Evolutionary conservation across 345 rosid genomes (phyloP), one percentile per base, ranked within the genome.

Genomic region (Erysimum cheiranthoides): DNA sequence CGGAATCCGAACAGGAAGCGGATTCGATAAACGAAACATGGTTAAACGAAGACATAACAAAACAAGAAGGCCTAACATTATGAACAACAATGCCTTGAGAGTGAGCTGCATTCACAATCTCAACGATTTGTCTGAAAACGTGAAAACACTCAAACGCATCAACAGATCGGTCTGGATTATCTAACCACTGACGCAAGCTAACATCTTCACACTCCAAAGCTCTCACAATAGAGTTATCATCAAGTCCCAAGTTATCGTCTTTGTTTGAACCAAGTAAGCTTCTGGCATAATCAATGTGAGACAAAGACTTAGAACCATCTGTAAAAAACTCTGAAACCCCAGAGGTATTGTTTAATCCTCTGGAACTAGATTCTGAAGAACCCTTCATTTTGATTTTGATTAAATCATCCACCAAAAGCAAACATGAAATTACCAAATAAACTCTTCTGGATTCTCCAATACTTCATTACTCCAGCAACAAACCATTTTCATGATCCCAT

Each of bases 171-270:
- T 88, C 86, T 0, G 92, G 90, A 74, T 85, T 88, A 78, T 91
- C 97, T 85, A 93, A 73, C 98, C 98, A 93, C 34, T 90, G 93
- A 78, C 98, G 88, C 85, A 93, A 83, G 82, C 98, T 94, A 69
- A 92, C 82, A 81, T 88, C 93, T 31, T 82, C 90, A 87, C 91
- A 84, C 71, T 85, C 91, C 45, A 85, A 50, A 30, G 83, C 73
- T 68, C 76, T 80, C 17, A 80, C 75, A 70, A 80, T 83, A 71
- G 82, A 87, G 67, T 85, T 79, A 61, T 58, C 76, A 74, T 51
- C 56, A 68, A 49, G 61, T 5, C 77, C 80, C 9, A 78, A 77
- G 70, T 80, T 88, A 73, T 83, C 87, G 69, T 84, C 92, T 70
- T 63, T 76, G 18, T 69, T 21, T 32, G 78, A 86, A 71, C 84